A percentile compares a stretch with the other conserved stretches of the same genome.
phyloP scores from a whole-genome alignment of 2,329 filamentous ascomycete genomes.

The Cladosporium sphaerospermum region DNA sequence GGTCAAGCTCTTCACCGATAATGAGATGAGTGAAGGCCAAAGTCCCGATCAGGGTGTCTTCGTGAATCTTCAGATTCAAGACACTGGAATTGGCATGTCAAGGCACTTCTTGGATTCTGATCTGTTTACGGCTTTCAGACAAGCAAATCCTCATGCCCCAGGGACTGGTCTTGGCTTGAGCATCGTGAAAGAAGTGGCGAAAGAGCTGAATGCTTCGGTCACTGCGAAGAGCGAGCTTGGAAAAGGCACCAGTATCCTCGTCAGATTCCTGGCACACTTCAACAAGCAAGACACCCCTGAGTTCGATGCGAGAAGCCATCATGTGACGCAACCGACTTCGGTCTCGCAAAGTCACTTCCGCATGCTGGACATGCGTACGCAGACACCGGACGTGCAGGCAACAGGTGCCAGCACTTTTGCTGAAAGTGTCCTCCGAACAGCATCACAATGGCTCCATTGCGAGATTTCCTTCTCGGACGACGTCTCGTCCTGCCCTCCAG shows the following conservation, averaged over 20 bases:
- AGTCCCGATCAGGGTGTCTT: neutral
- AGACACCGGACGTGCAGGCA: neutral
- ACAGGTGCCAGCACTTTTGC: neutral
- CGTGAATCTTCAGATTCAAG: slow-evolving; percentile 14
- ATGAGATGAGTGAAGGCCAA: neutral
- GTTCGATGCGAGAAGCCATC: neutral
- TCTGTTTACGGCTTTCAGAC: slow-evolving; percentile 30
- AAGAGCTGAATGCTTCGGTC: slow-evolving; percentile 23
- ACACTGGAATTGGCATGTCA: slow-evolving; percentile 32
- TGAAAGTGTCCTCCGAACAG: slow-evolving; percentile 1
- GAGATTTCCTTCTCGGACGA: neutral
- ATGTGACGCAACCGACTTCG: neutral
- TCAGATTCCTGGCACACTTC: slow-evolving; percentile 4
- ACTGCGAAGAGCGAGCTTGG: slow-evolving; percentile 22
- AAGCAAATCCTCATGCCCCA: slow-evolving; percentile 28
- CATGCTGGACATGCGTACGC: neutral
- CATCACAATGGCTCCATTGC: neutral
- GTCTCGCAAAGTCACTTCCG: neutral
- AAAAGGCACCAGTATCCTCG: slow-evolving; percentile 20
- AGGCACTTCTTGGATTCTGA: slow-evolving; percentile 24
- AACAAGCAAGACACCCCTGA: neutral
- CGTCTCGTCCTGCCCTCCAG: neutral
- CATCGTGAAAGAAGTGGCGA: slow-evolving; percentile 30
- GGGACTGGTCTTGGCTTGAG: slow-evolving; percentile 33
- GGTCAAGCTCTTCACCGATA: slow-evolving; percentile 2